Conservation (phyloP, 2,329 filamentous ascomycete species). For the Pseudogymnoascus sp. region DNA sequence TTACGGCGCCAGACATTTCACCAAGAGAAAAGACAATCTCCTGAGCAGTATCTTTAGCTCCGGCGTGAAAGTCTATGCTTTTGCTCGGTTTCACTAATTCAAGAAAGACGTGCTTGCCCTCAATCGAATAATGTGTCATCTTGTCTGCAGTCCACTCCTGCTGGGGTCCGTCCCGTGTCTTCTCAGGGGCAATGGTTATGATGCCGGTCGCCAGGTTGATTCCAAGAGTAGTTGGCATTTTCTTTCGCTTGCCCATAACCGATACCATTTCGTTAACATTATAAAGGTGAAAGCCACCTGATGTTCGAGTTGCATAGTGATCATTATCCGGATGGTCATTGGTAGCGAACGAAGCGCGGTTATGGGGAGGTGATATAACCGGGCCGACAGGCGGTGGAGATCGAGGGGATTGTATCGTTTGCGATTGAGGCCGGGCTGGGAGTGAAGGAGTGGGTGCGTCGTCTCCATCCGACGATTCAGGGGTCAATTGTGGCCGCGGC, state of each 20-base stretch:
- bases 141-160: slow-evolving; percentile 93
- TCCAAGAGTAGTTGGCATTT: slow-evolving; percentile 96
- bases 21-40: slow-evolving; percentile 85
- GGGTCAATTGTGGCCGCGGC: slow-evolving; percentile 47
- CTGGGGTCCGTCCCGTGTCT: slow-evolving; percentile 69
- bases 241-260: slow-evolving; percentile 94
- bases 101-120: slow-evolving; percentile 96
- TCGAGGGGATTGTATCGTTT: slow-evolving; percentile 33
- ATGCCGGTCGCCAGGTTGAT: slow-evolving; percentile 81
- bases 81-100: slow-evolving; percentile 88
- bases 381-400: slow-evolving; percentile 35
- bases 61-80: slow-evolving; percentile 93
- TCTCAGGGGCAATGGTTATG: slow-evolving; percentile 86
- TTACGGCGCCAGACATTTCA: slow-evolving; percentile 77
- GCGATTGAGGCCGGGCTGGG: slow-evolving; percentile 53
- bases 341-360: slow-evolving; percentile 32
- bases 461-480: slow-evolving; percentile 61
- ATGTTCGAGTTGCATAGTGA: slow-evolving; percentile 42
- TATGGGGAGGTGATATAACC: slow-evolving; percentile 45
- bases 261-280: slow-evolving; percentile 97
- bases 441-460: slow-evolving; percentile 51
- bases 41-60: slow-evolving; percentile 90
- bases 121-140: slow-evolving; percentile 94
- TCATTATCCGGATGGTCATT: slow-evolving; percentile 32
- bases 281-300: slow-evolving; percentile 85